phyloP scores from a whole-genome alignment of 257 asterid genomes.

The Solanum arcanum region DNA sequence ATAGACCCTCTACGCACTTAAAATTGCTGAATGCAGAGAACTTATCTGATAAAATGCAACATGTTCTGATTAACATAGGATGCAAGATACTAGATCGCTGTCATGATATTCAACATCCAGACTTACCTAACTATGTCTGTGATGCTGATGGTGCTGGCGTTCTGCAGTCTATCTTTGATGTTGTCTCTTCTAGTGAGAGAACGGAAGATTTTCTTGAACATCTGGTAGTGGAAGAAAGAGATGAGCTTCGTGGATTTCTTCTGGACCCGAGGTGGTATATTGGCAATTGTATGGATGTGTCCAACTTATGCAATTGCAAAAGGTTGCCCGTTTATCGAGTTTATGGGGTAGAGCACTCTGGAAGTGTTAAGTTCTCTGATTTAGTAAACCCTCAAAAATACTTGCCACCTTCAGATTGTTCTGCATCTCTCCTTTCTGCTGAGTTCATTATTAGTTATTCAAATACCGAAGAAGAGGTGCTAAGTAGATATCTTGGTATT shows the following conservation, averaged over 20 bases:
- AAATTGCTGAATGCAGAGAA: conserved; percentile 49
- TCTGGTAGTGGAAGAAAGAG: conserved; percentile 72
- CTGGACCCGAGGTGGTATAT: conserved; percentile 77
- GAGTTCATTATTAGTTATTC: conserved; percentile 52
- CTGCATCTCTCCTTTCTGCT: conserved; percentile 46
- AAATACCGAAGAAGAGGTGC: conserved; percentile 65
- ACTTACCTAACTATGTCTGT: conserved; percentile 50
- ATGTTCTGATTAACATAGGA: conserved; percentile 67
- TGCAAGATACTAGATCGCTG: conserved; percentile 57
- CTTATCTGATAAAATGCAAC: conserved; percentile 56
- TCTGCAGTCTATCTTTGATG: conserved; percentile 64
- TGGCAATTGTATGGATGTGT: conserved; percentile 57
- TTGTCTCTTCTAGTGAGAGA: conserved; percentile 46
- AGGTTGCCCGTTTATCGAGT: conserved; percentile 79
- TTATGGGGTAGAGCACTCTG: conserved; percentile 45
- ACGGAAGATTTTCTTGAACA: conserved; percentile 42
- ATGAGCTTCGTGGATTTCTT: conserved; percentile 71
- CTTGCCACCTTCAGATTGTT: conserved; percentile 70
- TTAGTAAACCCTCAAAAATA: conserved; percentile 65
- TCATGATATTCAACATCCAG: conserved; percentile 58
- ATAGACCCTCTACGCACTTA: conserved; percentile 49
- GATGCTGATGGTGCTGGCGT: conserved; percentile 67
- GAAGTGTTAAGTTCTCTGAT: conserved; percentile 52
- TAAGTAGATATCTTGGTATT: conserved; percentile 56
- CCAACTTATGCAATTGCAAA: conserved; percentile 76